Conservation (phyloP, 2,329 filamentous ascomycete species). For the Microdochium paspali region DNA sequence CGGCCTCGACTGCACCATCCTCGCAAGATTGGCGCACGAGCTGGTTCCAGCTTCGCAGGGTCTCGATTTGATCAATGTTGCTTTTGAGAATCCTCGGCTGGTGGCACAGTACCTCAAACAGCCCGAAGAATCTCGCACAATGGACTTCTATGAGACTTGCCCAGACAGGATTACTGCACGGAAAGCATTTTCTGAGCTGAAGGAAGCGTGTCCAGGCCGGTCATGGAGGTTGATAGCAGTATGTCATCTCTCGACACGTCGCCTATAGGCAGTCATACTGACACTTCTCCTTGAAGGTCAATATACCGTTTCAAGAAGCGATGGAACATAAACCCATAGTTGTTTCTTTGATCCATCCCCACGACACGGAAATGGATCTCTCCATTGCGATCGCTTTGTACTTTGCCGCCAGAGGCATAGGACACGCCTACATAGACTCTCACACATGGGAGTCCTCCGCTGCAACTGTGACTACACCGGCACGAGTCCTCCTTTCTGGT, state of each 20-base stretch:
- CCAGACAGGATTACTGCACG: constrained; percentile 86
- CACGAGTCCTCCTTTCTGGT: constrained; percentile 81
- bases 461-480: constrained; percentile 42
- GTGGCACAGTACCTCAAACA: constrained; percentile 41
- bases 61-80: constrained; percentile 89
- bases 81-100: constrained; percentile 85
- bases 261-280: background rate
- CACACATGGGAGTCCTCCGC: constrained; percentile 12
- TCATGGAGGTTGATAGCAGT: constrained; percentile 75
- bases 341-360: constrained; percentile 73
- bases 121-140: constrained; percentile 8
- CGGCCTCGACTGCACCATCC: constrained; percentile 82
- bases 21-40: constrained; percentile 74
- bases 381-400: constrained; percentile 93
- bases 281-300: constrained; percentile 37
- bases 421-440: constrained; percentile 28
- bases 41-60: constrained; percentile 57
- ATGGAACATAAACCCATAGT: constrained; percentile 59
- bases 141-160: constrained; percentile 64
- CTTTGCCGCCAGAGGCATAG: constrained; percentile 75
- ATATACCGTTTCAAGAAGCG: constrained; percentile 73
- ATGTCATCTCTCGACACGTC: constrained; percentile 13
- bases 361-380: constrained; percentile 97
- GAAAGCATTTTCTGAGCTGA: constrained; percentile 68
- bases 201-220: constrained; percentile 56